Evolutionary conservation across 345 rosid genomes (phyloP).

Genomic region (Crucihimalaya himalaica): DNA sequence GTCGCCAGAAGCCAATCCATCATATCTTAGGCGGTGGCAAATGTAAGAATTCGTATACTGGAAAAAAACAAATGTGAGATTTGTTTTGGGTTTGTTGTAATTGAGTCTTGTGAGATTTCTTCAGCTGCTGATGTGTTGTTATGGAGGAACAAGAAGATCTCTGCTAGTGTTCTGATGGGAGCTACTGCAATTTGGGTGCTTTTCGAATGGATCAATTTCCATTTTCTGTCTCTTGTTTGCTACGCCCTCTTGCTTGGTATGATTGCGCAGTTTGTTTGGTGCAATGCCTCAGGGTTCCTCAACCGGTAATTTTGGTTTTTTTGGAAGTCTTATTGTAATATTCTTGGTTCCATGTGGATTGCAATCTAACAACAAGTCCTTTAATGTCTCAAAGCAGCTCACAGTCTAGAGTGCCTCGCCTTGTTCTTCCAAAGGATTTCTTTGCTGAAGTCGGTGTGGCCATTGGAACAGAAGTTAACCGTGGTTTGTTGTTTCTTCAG

Average conservation of each 20-base stretch:
- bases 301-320: constrained; percentile 48
- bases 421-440: constrained; percentile 71
- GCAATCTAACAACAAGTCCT: constrained; percentile 7
- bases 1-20: constrained; percentile 78
- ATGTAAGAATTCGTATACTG: constrained; percentile 40
- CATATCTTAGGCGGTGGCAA: constrained; percentile 88
- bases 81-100: constrained; percentile 6
- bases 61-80: not conserved
- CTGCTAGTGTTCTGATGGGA: constrained; percentile 61
- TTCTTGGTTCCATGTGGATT: constrained; percentile 9
- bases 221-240: constrained; percentile 70
- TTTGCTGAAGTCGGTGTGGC: constrained; percentile 68
- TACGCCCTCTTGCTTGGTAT: constrained; percentile 71
- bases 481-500: constrained; percentile 67
- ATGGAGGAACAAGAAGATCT: constrained; percentile 98
- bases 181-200: constrained; percentile 90
- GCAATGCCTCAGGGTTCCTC: constrained; percentile 67
- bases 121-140: constrained; percentile 97
- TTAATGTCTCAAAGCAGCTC: constrained; percentile 49
- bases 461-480: constrained; percentile 67
- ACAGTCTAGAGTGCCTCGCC: constrained; percentile 65
- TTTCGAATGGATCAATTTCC: constrained; percentile 90
- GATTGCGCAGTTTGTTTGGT: constrained; percentile 87
- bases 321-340: not conserved
- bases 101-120: constrained; percentile 24